Evolutionary conservation across 2,329 filamentous ascomycete species (phyloP).

Genomic region (Aspergillus sojae): DNA sequence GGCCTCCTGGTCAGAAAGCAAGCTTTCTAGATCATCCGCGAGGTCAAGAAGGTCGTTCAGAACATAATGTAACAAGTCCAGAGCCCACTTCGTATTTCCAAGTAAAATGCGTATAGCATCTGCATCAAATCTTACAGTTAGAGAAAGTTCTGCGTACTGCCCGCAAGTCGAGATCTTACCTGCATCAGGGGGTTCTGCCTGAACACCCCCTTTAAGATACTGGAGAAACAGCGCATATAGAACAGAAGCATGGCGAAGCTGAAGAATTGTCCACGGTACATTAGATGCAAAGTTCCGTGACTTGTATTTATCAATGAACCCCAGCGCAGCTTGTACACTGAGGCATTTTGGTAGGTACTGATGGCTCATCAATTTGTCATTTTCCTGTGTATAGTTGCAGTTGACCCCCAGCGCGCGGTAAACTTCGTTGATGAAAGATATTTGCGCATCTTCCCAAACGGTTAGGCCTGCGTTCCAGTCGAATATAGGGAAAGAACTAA

Average conservation of each 20-base stretch:
- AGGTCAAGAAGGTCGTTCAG: conserved; percentile 56
- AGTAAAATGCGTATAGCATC: conserved; percentile 73
- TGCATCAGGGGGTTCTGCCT: conserved; percentile 56
- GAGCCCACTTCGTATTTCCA: conserved; percentile 76
- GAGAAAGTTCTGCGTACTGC: not conserved
- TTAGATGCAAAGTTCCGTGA: conserved; percentile 70
- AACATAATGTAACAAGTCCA: conserved; percentile 64
- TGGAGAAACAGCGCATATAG: conserved; percentile 68
- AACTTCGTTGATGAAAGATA: conserved; percentile 67
- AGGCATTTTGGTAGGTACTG: conserved; percentile 73
- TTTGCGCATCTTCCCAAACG: conserved; percentile 56
- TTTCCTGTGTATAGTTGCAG: conserved; percentile 81
- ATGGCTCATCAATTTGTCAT: conserved; percentile 74
- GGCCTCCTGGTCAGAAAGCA: conserved; percentile 36
- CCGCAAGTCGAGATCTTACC: conserved; percentile 42
- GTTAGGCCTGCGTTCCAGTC: conserved; percentile 26
- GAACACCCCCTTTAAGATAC: conserved; percentile 58
- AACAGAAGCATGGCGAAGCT: conserved; percentile 69
- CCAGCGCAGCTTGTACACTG: conserved; percentile 77
- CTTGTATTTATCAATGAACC: conserved; percentile 66
- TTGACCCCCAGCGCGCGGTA: conserved; percentile 71
- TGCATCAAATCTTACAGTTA: conserved; percentile 28
- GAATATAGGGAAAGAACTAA: conserved; percentile 40
- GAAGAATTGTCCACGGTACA: conserved; percentile 73
- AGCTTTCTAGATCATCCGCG: conserved; percentile 40